A percentile compares a stretch with the other conserved stretches of the same genome.
Evolutionary conservation across 345 rosid species (phyloP).

Genomic region (Syzygium oleosum): DNA sequence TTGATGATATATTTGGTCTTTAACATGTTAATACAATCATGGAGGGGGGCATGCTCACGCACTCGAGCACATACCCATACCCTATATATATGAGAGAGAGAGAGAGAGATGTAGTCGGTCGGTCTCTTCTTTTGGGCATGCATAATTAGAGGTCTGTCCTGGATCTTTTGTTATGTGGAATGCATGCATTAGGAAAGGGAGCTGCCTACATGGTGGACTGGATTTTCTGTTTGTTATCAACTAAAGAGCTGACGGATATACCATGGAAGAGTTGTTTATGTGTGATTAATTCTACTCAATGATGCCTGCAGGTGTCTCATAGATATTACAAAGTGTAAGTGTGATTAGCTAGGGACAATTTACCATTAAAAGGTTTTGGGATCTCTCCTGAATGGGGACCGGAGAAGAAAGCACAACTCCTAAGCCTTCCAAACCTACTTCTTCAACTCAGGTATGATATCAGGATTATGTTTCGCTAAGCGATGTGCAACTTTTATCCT

Average conservation of each 20-base stretch:
- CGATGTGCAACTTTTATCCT: neutral
- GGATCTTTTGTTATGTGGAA: neutral
- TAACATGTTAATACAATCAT: neutral
- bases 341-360: neutral
- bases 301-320: neutral
- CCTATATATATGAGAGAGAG: too few species aligned
- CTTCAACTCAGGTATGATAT: conserved; percentile 56
- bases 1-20: neutral
- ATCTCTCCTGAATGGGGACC: conserved; percentile 44
- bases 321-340: neutral
- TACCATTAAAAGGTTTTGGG: neutral
- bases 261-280: neutral
- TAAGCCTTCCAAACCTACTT: conserved; percentile 61
- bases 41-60: neutral
- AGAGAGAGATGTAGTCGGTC: neutral
- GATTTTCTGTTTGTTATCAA: neutral
- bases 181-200: neutral
- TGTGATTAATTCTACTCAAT: neutral
- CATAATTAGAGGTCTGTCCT: neutral
- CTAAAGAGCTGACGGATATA: neutral
- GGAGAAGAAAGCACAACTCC: conserved; percentile 66
- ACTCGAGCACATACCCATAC: neutral
- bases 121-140: neutral
- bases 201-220: neutral
- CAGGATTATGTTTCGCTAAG: neutral